phyloP scores from a whole-genome alignment of 2,329 filamentous ascomycete species.

The Talaromyces sp. region DNA sequence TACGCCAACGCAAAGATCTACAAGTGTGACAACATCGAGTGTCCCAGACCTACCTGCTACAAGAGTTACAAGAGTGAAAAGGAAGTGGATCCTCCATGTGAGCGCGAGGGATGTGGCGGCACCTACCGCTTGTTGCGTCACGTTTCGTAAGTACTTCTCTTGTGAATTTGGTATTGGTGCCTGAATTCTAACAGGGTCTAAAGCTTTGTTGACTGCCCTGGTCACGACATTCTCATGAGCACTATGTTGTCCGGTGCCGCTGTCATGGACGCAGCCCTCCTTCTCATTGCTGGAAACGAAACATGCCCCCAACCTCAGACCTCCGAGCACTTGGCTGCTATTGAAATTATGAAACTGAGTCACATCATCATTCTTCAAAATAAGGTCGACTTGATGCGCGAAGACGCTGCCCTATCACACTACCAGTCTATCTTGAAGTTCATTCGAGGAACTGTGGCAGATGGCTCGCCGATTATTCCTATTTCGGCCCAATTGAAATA shows the following conservation, averaged over 20 bases:
- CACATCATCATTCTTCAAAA: conserved; percentile 99
- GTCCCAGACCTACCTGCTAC: conserved; percentile 92
- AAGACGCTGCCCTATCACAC: conserved; percentile 89
- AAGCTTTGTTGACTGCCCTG: conserved; percentile 96
- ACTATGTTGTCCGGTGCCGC: conserved; percentile 99
- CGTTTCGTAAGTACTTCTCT: conserved; percentile 68
- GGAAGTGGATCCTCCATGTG: conserved; percentile 93
- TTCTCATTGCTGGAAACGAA: conserved; percentile 98
- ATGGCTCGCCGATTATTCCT: conserved; percentile 91
- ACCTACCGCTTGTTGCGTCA: conserved; percentile 86
- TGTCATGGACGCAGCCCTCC: conserved; percentile 97
- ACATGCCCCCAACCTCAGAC: conserved; percentile 97
- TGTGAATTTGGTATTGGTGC: neutral
- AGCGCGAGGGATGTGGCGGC: conserved; percentile 84
- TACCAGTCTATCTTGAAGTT: conserved; percentile 98
- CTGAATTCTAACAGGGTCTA: conserved; percentile 22
- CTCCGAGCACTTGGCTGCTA: conserved; percentile 95
- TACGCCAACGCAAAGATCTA: conserved; percentile 99
- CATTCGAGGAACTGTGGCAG: conserved; percentile 93
- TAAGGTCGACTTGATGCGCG: conserved; percentile 97
- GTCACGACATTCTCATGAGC: conserved; percentile 99
- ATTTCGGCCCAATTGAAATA: conserved; percentile 98
- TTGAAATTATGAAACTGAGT: conserved; percentile 99
- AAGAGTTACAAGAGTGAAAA: conserved; percentile 98
- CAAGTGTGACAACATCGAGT: conserved; percentile 90